A percentile compares a stretch with the other conserved stretches of the same genome.
Conservation (phyloP, 2,329 filamentous ascomycete species). For the Ceratocystis alfenasii region DNA sequence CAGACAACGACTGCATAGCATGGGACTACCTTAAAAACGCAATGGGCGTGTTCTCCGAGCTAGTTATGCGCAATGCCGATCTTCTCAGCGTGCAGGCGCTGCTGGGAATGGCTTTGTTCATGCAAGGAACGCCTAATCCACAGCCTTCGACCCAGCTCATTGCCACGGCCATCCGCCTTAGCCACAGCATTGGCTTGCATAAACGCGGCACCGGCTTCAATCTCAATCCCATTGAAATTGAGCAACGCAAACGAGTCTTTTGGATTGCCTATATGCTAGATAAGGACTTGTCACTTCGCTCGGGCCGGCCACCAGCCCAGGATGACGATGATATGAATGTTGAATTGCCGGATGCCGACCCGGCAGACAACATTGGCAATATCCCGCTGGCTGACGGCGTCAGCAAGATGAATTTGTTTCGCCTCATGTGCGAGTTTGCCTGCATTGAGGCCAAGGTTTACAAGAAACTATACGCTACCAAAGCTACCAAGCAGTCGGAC, state of each 20-base stretch:
- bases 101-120: conserved; percentile 83
- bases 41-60: conserved; percentile 80
- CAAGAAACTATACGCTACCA: conserved; percentile 82
- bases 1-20: conserved; percentile 85
- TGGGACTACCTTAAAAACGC: conserved; percentile 97
- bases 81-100: conserved; percentile 88
- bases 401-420: conserved; percentile 88
- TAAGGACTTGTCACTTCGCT: conserved; percentile 50
- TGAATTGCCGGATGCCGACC: conserved; percentile 81
- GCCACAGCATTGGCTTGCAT: conserved; percentile 90
- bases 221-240: conserved; percentile 82
- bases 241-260: conserved; percentile 62
- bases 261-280: conserved; percentile 56
- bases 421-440: conserved; percentile 81
- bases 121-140: conserved; percentile 92
- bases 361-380: conserved; percentile 84
- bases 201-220: conserved; percentile 89
- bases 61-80: conserved; percentile 93
- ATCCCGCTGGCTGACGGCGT: conserved; percentile 82
- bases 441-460: conserved; percentile 91
- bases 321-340: conserved; percentile 78
- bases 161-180: conserved; percentile 76
- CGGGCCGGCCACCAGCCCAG: conserved; percentile 48
- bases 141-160: conserved; percentile 88
- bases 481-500: conserved; percentile 80